Evolutionary conservation across 2,329 filamentous ascomycete genomes (phyloP).

Genomic region (Hypoxylon sp.): DNA sequence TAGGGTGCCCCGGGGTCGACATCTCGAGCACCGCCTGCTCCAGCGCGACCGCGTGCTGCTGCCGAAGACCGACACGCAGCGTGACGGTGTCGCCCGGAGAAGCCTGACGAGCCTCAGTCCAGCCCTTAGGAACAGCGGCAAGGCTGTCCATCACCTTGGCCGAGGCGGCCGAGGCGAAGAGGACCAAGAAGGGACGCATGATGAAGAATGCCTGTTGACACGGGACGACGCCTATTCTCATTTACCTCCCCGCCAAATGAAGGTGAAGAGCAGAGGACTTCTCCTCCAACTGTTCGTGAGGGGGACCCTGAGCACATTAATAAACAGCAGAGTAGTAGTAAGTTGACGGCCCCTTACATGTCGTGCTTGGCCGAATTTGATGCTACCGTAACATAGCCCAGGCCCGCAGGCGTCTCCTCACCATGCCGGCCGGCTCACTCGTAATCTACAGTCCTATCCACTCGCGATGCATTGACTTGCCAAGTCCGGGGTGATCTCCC

Average conservation of each 20-base stretch:
- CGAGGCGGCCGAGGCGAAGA: slow-evolving; percentile 42
- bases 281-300: slow-evolving; percentile 6
- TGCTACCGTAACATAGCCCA: slow-evolving; percentile 25
- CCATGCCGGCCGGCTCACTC: slow-evolving; percentile 13
- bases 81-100: slow-evolving; percentile 37
- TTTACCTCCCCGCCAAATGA: slow-evolving; percentile 15
- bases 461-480: slow-evolving; percentile 36
- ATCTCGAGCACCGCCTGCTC: slow-evolving; percentile 57
- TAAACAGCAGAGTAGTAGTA: slow-evolving; percentile 25
- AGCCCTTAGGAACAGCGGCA: slow-evolving; percentile 40
- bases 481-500: slow-evolving; percentile 42
- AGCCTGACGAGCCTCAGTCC: slow-evolving; percentile 38
- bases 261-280: slow-evolving; percentile 18
- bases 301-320: slow-evolving; percentile 27
- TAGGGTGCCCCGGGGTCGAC: slow-evolving; percentile 55
- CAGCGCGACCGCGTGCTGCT: slow-evolving; percentile 46
- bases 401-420: slow-evolving; percentile 11
- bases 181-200: slow-evolving; percentile 38
- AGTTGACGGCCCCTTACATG: slow-evolving; percentile 26
- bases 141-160: slow-evolving; percentile 44
- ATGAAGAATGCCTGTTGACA: slow-evolving; percentile 22
- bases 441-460: slow-evolving; percentile 32
- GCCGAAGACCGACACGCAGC: slow-evolving; percentile 38
- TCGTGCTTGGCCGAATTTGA: slow-evolving; percentile 14
- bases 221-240: slow-evolving; percentile 1